These are phyloP conservation scores for Aphanomyces stellatus DNA, from an alignment of 352 stramenopile genomes.

Conservation along the genomic window DNA sequence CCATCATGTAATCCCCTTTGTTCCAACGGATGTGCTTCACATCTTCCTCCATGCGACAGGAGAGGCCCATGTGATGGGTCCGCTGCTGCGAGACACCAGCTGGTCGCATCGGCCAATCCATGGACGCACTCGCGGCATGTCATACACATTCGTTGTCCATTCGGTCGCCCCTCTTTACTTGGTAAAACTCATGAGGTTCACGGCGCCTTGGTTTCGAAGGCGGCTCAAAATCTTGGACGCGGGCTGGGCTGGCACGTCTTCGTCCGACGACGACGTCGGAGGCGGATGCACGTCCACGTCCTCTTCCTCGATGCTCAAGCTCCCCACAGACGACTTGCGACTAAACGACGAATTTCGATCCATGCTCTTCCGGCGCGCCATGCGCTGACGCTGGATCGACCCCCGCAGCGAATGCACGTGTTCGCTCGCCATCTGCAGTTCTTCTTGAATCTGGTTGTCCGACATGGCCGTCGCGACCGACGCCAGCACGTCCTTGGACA, in stretches of 20 bases:
- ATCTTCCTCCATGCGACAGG: background rate
- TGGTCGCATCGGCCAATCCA: no score
- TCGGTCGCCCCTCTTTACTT: background rate
- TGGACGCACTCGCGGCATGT: background rate
- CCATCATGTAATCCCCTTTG: background rate
- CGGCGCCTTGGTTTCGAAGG: constrained; percentile 15
- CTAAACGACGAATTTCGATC: constrained; percentile 4
- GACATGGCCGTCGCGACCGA: constrained; percentile 4
- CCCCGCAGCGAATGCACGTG: background rate
- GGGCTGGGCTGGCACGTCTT: background rate
- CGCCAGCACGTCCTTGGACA: constrained; percentile 10
- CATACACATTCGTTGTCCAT: no score
- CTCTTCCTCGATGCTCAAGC: background rate
- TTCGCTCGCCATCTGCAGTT: constrained; percentile 2
- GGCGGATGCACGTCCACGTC: background rate
- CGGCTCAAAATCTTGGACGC: constrained; percentile 8
- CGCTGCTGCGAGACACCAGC: no score
- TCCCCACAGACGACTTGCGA: background rate
- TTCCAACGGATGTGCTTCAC: background rate
- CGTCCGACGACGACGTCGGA: background rate
- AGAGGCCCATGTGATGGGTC: background rate
- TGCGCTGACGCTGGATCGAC: constrained; percentile 8
- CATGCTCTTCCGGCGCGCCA: constrained; percentile 12
- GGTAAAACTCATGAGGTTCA: constrained; percentile 19
- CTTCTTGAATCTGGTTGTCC: constrained; percentile 14